phyloP scores from a whole-genome alignment of 441 rosid genomes.

The Melianthus villosus region DNA sequence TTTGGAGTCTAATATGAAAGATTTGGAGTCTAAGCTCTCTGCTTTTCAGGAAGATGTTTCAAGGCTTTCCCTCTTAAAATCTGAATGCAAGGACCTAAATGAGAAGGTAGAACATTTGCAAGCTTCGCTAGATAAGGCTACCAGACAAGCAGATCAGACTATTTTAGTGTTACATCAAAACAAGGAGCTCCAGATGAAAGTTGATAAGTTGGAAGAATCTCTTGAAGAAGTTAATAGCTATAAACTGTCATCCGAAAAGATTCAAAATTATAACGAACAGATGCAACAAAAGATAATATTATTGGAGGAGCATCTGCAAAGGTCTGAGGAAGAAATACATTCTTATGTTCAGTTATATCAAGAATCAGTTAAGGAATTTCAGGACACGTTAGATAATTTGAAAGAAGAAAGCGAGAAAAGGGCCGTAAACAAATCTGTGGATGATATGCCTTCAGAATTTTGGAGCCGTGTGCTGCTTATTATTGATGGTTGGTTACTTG shows the following conservation, averaged over 20 bases:
- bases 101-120: conserved; percentile 60
- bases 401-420: conserved; percentile 67
- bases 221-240: conserved; percentile 60
- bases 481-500: conserved; percentile 91
- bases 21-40: conserved; percentile 51
- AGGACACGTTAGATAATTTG: conserved; percentile 59
- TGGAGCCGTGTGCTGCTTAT: conserved; percentile 77
- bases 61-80: conserved; percentile 43
- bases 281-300: conserved; percentile 71
- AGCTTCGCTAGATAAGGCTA: conserved; percentile 48
- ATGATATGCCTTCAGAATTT: conserved; percentile 74
- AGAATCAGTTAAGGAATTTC: conserved; percentile 72
- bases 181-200: conserved; percentile 63
- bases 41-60: conserved; percentile 59
- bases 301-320: conserved; percentile 69
- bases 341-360: conserved; percentile 65
- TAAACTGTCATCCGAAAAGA: conserved; percentile 60
- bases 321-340: conserved; percentile 69
- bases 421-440: conserved; percentile 42
- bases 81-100: conserved; percentile 56
- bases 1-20: conserved; percentile 51
- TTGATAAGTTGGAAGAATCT: conserved; percentile 65
- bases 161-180: conserved; percentile 62
- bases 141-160: conserved; percentile 78
- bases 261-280: conserved; percentile 60